These are phyloP conservation scores for Metschnikowia peoriensis DNA, from an alignment of 805 yeast genomes.

Conservation along the genomic window DNA sequence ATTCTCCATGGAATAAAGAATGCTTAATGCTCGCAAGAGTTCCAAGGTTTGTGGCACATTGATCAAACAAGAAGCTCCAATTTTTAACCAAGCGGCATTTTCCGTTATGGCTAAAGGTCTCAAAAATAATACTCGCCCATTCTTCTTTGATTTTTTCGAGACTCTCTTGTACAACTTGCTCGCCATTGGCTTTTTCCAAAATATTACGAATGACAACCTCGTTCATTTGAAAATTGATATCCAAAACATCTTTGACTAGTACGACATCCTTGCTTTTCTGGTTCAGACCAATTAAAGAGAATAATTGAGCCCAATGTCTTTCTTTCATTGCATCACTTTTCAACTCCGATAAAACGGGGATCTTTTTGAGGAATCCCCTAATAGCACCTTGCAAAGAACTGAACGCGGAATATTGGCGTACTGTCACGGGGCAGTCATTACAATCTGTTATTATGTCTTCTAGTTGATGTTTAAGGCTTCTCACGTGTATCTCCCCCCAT, in stretches of 20 bases:
- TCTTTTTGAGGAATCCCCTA: constrained; percentile 38
- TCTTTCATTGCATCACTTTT: constrained; percentile 55
- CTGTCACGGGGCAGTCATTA: constrained; percentile 52
- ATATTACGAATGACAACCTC: constrained; percentile 46
- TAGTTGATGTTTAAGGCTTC: constrained; percentile 44
- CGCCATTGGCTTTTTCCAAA: constrained; percentile 68
- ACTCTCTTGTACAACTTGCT: constrained; percentile 59
- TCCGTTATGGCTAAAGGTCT: constrained; percentile 50
- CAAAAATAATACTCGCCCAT: constrained; percentile 58
- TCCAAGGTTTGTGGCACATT: constrained; percentile 58
- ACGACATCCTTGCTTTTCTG: constrained; percentile 24
- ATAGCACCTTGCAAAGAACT: constrained; percentile 51
- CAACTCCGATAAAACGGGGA: constrained; percentile 43
- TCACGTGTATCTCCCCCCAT: constrained; percentile 52
- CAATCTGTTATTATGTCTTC: constrained; percentile 49
- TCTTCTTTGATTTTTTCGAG: constrained; percentile 46
- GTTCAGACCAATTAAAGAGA: constrained; percentile 31
- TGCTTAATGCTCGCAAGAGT: constrained; percentile 66
- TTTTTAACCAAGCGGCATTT: constrained; percentile 58
- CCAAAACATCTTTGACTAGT: constrained; percentile 61
- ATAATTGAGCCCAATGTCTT: constrained; percentile 65
- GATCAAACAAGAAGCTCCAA: constrained; percentile 64
- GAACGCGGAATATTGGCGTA: constrained; percentile 69
- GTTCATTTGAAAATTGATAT: constrained; percentile 48
- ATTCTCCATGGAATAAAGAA: constrained; percentile 58